A percentile compares a stretch with the other conserved stretches of the same genome.
phyloP scores from a whole-genome alignment of 805 yeast genomes.

The Debaryomyces prosopidis region DNA sequence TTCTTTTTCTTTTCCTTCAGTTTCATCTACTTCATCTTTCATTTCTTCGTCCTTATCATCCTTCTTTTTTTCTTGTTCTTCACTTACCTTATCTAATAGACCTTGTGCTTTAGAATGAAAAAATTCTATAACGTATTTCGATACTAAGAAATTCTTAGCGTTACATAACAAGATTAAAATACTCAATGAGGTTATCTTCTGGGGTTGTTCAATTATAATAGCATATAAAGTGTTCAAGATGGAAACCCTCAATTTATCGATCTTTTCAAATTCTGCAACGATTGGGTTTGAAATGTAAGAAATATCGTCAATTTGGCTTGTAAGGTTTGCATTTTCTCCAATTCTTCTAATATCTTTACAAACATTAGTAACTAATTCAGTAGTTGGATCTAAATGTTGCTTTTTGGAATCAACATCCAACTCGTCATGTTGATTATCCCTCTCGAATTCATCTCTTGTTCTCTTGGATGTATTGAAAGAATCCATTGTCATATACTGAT shows the following conservation, averaged over 20 bases:
- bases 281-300: constrained; percentile 69
- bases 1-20: constrained; percentile 17
- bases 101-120: constrained; percentile 64
- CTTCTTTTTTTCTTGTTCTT: constrained; percentile 9
- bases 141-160: constrained; percentile 61
- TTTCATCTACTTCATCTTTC: constrained; percentile 15
- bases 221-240: constrained; percentile 67
- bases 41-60: constrained; percentile 3
- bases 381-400: constrained; percentile 41
- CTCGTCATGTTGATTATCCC: constrained; percentile 13
- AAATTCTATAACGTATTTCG: constrained; percentile 67
- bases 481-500: constrained; percentile 4
- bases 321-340: constrained; percentile 43
- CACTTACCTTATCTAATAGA: constrained; percentile 40
- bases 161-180: constrained; percentile 67
- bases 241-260: constrained; percentile 58
- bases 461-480: constrained; percentile 20
- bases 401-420: constrained; percentile 32
- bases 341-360: constrained; percentile 46
- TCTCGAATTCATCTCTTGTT: constrained; percentile 31
- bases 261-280: constrained; percentile 62
- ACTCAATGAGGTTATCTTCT: constrained; percentile 73
- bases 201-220: constrained; percentile 84
- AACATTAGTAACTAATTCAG: constrained; percentile 42
- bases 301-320: constrained; percentile 47